Conservation (phyloP, 768 basidiomycete genomes). For the Termitomyces eurrhizus region DNA sequence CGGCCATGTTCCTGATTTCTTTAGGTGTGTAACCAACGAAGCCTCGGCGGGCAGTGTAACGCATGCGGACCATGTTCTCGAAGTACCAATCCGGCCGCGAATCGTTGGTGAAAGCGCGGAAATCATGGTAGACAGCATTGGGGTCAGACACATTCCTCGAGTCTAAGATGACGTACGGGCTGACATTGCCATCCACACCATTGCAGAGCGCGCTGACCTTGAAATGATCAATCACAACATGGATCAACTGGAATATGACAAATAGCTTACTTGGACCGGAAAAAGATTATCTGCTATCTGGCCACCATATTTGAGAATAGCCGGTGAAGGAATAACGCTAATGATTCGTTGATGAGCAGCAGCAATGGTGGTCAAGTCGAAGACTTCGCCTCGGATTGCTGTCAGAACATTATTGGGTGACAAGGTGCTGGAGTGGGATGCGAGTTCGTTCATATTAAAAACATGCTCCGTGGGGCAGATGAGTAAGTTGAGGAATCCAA, state of each 20-base stretch:
- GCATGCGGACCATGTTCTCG: constrained; percentile 90
- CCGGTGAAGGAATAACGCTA: constrained; percentile 68
- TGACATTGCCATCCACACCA: constrained; percentile 76
- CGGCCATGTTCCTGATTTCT: constrained; percentile 70
- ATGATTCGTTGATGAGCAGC: constrained; percentile 65
- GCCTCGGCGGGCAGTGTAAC: constrained; percentile 83
- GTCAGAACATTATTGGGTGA: constrained; percentile 76
- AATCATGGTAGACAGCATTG: constrained; percentile 91
- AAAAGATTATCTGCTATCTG: constrained; percentile 70
- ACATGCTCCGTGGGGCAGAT: constrained; percentile 97
- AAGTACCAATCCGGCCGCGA: constrained; percentile 98
- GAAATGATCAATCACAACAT: constrained; percentile 20
- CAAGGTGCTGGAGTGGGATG: constrained; percentile 58
- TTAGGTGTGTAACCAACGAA: constrained; percentile 82
- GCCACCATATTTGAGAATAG: constrained; percentile 83
- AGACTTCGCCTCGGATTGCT: constrained; percentile 90
- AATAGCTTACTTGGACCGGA: constrained; percentile 78
- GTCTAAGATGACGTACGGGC: constrained; percentile 77
- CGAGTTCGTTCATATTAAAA: constrained; percentile 74
- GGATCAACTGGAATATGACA: neutral
- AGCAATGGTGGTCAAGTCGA: constrained; percentile 74
- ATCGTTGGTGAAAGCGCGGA: constrained; percentile 85
- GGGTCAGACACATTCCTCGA: constrained; percentile 72
- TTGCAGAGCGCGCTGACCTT: constrained; percentile 90
- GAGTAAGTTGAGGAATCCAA: constrained; percentile 78